Base-by-base conservation (phyloP, 2,329 filamentous ascomycete species). In the Pseudocercospora fuligena region DNA sequence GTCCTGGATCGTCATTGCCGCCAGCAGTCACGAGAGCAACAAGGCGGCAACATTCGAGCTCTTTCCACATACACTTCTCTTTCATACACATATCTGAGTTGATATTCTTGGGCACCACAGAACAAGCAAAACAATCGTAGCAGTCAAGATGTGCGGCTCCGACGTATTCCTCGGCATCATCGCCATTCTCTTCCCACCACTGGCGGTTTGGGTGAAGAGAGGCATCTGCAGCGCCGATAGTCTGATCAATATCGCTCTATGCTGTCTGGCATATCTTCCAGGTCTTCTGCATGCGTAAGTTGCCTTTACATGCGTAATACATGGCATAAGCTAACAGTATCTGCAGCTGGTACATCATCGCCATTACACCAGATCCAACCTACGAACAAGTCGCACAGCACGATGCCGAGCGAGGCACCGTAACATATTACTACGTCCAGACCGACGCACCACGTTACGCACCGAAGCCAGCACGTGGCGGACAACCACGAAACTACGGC, bases 241-340 rank as follows among this genome's bases (percentile, higher is more conserved):
- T 8, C 76, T 98, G 75, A 97, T 99, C 84, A 99, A 99, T 84
- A 90, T 98, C 79, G 90, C 94, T 56, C 92, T 98, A 75, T 95
- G 91, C 78, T 79, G 76, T 68, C 78, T 81, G 65, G 80, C 77
- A 69, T 78, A 81, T 74, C 80, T 98, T 67, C 94, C 94, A 21
- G 94, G 94, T 68, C 90, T 98, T 59, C 83, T 99, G 2, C 95
- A 99, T 83, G 88, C 94, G 40, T 43, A 9, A 8, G 40, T 43
- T 0, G 5, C 12, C 5, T 2, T 1, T 19, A 8, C 19, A 1
- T 2, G 16, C 40, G 3, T 5, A 8, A 19, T n/a, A 19, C 16
- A 19, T 6, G 7, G 16, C 40, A 19, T 19, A 43, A 7, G 40
- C 40, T 43, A 19, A 43, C 12, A 36, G 29, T 12, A 8, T 8